Evolutionary conservation across 805 yeast species (phyloP).

Genomic region (Suhomyces xylopsoci): DNA sequence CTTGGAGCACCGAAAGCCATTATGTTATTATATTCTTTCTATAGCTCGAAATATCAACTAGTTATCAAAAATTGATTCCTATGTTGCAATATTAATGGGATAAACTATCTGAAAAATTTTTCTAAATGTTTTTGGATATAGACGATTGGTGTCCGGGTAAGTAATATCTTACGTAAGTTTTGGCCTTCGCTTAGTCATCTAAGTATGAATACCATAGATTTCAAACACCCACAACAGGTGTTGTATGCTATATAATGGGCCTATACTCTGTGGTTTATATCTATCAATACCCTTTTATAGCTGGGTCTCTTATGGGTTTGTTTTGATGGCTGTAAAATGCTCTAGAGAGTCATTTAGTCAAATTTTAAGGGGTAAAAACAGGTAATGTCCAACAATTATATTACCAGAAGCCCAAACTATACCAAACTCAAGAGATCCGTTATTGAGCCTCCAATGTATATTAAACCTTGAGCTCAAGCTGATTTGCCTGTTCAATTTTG

Average conservation of each 20-base stretch:
- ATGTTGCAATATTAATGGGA: background rate
- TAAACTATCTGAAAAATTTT: conserved; percentile 10
- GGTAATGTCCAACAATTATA: background rate
- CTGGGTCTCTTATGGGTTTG: background rate
- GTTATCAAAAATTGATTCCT: conserved; percentile 5
- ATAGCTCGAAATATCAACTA: conserved; percentile 2
- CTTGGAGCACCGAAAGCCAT: conserved; percentile 79
- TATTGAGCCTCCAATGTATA: background rate
- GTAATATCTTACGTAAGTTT: background rate
- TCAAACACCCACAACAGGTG: background rate
- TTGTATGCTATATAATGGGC: background rate
- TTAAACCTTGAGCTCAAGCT: background rate
- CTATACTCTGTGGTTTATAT: background rate
- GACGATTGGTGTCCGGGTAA: conserved; percentile 11
- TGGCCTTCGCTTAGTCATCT: background rate
- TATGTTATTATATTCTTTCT: conserved; percentile 14
- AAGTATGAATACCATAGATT: background rate
- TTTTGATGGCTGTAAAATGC: background rate
- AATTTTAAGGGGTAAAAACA: background rate
- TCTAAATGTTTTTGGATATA: conserved; percentile 2
- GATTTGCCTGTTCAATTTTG: background rate
- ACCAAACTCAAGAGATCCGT: background rate
- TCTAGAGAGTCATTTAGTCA: background rate
- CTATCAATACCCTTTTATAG: background rate
- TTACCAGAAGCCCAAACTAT: background rate